Evolutionary conservation across 2,329 filamentous ascomycete genomes (phyloP).

Genomic region (Calonectria pseudoturangicola): DNA sequence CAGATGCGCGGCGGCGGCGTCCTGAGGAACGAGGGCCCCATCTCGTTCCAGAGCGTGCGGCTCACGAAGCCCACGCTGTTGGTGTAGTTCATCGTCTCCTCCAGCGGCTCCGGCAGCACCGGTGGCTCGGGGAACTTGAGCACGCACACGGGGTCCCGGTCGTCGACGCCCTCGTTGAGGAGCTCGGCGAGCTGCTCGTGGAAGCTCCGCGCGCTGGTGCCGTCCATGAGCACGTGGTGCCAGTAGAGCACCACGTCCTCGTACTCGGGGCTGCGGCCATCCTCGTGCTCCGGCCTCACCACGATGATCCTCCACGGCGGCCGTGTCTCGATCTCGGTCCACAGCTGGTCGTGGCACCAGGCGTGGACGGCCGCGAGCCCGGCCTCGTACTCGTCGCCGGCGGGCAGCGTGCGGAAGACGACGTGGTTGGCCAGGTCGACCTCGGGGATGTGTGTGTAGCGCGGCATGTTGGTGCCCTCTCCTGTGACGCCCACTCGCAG

Average conservation of each 20-base stretch:
- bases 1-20: constrained; percentile 57
- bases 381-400: constrained; percentile 55
- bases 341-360: constrained; percentile 64
- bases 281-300: constrained; percentile 49
- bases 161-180: constrained; percentile 56
- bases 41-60: constrained; percentile 61
- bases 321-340: constrained; percentile 60
- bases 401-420: constrained; percentile 57
- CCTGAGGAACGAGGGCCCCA: constrained; percentile 63
- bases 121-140: constrained; percentile 56
- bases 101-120: constrained; percentile 62
- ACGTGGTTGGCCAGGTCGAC: constrained; percentile 67
- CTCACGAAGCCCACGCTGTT: constrained; percentile 64
- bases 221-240: constrained; percentile 73
- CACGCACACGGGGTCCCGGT: constrained; percentile 27
- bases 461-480: constrained; percentile 65
- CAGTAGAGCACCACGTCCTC: constrained; percentile 68
- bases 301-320: constrained; percentile 70
- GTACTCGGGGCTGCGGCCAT: constrained; percentile 32
- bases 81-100: constrained; percentile 63
- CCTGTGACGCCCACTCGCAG: constrained; percentile 69
- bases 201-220: constrained; percentile 68
- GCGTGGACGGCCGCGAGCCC: constrained; percentile 59
- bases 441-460: constrained; percentile 64
- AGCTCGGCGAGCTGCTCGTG: constrained; percentile 68